Conservation (phyloP, 2,329 filamentous ascomycete genomes). For the Aspergillus tubingensis region DNA sequence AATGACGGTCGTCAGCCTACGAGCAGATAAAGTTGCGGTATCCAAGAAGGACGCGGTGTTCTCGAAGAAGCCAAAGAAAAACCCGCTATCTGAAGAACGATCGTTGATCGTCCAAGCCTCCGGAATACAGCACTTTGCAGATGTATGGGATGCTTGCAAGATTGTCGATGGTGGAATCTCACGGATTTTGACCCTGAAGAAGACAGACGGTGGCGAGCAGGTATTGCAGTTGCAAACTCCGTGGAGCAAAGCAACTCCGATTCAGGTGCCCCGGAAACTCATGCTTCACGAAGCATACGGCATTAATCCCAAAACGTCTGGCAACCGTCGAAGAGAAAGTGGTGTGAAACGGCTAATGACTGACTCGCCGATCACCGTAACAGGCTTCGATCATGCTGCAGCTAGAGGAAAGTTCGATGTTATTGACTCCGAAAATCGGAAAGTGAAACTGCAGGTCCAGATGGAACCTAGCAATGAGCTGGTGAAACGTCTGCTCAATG, state of each 20-base stretch:
- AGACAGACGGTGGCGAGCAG: constrained; percentile 63
- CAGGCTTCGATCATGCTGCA: constrained; percentile 61
- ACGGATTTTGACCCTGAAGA: constrained; percentile 69
- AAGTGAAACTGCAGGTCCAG: constrained; percentile 68
- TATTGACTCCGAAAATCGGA: constrained; percentile 60
- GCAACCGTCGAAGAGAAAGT: constrained; percentile 55
- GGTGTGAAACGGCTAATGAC: constrained; percentile 49
- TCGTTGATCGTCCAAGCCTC: constrained; percentile 40
- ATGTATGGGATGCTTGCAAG: constrained; percentile 72
- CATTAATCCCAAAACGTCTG: constrained; percentile 58
- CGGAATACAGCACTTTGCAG: constrained; percentile 61
- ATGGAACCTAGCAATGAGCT: constrained; percentile 66
- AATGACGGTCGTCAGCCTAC: constrained; percentile 67
- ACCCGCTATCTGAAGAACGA: constrained; percentile 24
- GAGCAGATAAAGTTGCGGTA: constrained; percentile 50
- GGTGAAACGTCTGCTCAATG: constrained; percentile 61
- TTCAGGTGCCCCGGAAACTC: constrained; percentile 62
- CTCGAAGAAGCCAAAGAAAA: constrained; percentile 30
- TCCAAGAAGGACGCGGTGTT: constrained; percentile 30
- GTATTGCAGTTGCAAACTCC: constrained; percentile 73
- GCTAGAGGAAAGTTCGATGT: constrained; percentile 66
- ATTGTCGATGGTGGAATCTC: constrained; percentile 67
- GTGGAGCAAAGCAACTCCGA: constrained; percentile 69
- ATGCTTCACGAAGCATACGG: constrained; percentile 62
- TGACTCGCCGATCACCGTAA: constrained; percentile 44